phyloP scores from a whole-genome alignment of 352 stramenopile species.

The Ophiocytium majus region DNA sequence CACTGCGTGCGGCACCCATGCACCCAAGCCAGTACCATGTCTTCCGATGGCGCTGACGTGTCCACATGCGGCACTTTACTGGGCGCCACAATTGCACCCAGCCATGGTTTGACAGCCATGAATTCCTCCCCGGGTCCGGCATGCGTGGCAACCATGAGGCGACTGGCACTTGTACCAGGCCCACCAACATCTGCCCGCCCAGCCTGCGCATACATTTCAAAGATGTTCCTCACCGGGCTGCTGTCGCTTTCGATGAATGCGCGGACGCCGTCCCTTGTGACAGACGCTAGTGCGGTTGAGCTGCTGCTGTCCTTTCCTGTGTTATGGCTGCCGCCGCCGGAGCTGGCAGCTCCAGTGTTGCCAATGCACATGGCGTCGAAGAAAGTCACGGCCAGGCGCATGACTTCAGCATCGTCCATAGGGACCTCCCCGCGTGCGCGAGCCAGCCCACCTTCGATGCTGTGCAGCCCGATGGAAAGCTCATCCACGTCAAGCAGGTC shows the following conservation, averaged over 20 bases:
- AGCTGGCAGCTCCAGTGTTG: too few relatives aligned
- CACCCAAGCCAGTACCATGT: slow-evolving; percentile 54
- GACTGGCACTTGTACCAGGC: too few relatives aligned
- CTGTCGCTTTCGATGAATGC: too few relatives aligned
- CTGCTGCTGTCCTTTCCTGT: too few relatives aligned
- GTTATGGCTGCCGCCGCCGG: too few relatives aligned
- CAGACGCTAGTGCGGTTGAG: too few relatives aligned
- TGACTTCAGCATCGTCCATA: neutral
- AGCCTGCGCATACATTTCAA: too few relatives aligned
- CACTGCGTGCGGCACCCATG: slow-evolving; percentile 52
- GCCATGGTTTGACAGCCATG: slow-evolving; percentile 65
- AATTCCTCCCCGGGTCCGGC: neutral
- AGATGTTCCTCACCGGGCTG: too few relatives aligned
- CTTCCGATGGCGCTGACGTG: neutral
- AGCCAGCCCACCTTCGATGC: neutral
- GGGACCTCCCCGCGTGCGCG: neutral
- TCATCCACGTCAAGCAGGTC: neutral
- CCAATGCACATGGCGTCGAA: neutral
- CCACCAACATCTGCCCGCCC: too few relatives aligned
- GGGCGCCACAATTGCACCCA: slow-evolving; percentile 61
- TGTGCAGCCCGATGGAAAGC: neutral
- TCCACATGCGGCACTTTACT: slow-evolving; percentile 16
- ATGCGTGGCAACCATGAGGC: too few relatives aligned
- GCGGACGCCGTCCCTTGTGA: too few relatives aligned
- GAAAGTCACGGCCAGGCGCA: neutral